Percentiles rank a stretch among this genome's conserved stretches.
These are phyloP conservation scores for Cercospora nicotianae DNA, from an alignment of 2,329 filamentous ascomycete genomes.

Conservation along the genomic window DNA sequence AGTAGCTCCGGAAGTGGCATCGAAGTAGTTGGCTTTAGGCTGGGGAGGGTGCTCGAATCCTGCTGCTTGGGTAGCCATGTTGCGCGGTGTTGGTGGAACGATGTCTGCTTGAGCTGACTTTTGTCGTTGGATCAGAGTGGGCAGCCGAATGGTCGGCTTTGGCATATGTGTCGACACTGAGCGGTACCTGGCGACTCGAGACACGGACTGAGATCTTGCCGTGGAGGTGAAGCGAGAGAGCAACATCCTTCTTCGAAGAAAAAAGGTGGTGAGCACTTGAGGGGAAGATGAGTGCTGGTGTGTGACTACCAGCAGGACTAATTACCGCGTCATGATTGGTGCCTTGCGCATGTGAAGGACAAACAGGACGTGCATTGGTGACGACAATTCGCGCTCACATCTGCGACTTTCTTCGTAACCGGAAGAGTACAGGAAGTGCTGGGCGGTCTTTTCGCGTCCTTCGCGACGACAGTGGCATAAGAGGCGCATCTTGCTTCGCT, in stretches of 20 bases:
- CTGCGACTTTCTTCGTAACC: not conserved
- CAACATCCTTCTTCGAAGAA: not conserved
- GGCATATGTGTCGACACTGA: constrained; percentile 7
- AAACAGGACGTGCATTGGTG: not conserved
- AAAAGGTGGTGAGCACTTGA: not conserved
- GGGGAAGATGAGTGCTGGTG: not conserved
- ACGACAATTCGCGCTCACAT: not conserved
- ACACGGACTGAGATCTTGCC: not conserved
- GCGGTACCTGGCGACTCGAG: not conserved
- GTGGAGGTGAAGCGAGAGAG: not conserved
- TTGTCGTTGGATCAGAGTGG: constrained; percentile 4
- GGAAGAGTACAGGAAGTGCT: not conserved
- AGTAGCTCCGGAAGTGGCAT: constrained; percentile 52
- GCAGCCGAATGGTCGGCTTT: constrained; percentile 1
- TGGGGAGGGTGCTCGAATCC: not conserved
- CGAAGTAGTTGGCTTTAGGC: constrained; percentile 37
- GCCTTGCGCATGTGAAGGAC: not conserved
- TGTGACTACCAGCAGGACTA: not conserved
- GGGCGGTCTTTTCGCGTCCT: not conserved
- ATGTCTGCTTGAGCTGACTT: constrained; percentile 9
- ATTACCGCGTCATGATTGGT: not conserved
- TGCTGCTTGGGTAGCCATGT: constrained; percentile 20
- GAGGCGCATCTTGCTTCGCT: not conserved
- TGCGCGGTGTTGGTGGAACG: not conserved
- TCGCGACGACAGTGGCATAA: not conserved